A percentile compares a stretch with the other conserved stretches of the same genome.
Conservation (phyloP, 306 rosid species). For the Pachyrhizus erosus region DNA sequence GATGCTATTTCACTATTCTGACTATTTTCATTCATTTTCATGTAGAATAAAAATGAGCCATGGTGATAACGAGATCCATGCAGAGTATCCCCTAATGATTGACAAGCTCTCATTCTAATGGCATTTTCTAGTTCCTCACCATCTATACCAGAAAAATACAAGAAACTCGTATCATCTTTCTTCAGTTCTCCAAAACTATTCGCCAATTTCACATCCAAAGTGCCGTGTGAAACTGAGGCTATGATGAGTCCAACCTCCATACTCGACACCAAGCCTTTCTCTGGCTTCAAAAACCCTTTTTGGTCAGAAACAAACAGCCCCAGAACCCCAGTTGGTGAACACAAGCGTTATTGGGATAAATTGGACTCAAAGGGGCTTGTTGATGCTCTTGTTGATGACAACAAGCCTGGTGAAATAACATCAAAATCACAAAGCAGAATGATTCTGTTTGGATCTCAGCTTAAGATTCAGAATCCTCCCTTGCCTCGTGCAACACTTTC, state of each 20-base stretch:
- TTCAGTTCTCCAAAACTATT: constrained; percentile 62
- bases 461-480: constrained; percentile 74
- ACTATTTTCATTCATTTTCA: background rate
- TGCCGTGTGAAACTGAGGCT: constrained; percentile 57
- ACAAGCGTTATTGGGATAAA: constrained; percentile 65
- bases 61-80: constrained; percentile 38
- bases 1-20: background rate
- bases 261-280: constrained; percentile 64
- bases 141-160: constrained; percentile 56
- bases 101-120: constrained; percentile 50
- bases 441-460: constrained; percentile 77
- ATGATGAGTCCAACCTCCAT: constrained; percentile 85
- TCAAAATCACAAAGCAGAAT: constrained; percentile 52
- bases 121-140: constrained; percentile 50
- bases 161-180: constrained; percentile 54
- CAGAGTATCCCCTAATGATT: background rate
- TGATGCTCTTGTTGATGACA: constrained; percentile 63
- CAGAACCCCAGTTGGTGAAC: constrained; percentile 51
- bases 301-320: constrained; percentile 58
- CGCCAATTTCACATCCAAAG: constrained; percentile 56
- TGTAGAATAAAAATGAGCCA: constrained; percentile 10
- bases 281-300: constrained; percentile 58
- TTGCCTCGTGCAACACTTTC: constrained; percentile 40
- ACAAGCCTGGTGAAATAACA: constrained; percentile 33
- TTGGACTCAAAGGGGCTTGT: constrained; percentile 66